Conservation (phyloP, 2,329 filamentous ascomycete genomes). For the Nothomitra cinnamomea region DNA sequence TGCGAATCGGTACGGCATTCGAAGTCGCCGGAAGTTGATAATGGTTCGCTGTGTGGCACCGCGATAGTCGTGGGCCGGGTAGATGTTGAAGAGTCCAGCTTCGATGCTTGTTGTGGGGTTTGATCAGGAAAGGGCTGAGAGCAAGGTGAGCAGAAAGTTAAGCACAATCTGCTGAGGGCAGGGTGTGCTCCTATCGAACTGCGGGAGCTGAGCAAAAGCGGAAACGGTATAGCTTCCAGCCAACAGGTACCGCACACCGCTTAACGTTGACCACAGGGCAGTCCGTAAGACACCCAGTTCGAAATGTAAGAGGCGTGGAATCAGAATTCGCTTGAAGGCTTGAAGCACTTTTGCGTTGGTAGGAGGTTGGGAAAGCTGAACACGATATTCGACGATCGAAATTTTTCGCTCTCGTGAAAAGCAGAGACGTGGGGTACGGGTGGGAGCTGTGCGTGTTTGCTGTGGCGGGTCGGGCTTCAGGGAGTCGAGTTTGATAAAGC, state of each 20-base stretch:
- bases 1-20: not conserved
- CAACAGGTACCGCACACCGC: constrained; percentile 1
- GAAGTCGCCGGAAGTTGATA: too few relatives aligned
- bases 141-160: not conserved
- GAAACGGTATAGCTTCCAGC: constrained; percentile 1
- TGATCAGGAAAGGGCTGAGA: not conserved
- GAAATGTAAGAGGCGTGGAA: not conserved
- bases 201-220: not conserved
- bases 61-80: not conserved
- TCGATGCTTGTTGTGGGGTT: not conserved
- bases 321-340: not conserved
- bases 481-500: constrained; percentile 3
- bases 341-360: not conserved
- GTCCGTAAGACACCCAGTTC: not conserved
- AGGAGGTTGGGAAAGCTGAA: not conserved
- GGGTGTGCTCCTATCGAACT: too few relatives aligned
- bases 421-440: not conserved
- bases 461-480: not conserved
- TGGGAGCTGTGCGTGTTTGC: not conserved
- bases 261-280: not conserved
- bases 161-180: too few relatives aligned
- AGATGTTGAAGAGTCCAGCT: not conserved
- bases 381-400: not conserved
- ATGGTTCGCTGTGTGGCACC: not conserved
- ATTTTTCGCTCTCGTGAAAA: not conserved